Evolutionary conservation across 2,329 filamentous ascomycete species (phyloP).

Genomic region (Allantophomopsis lycopodina): DNA sequence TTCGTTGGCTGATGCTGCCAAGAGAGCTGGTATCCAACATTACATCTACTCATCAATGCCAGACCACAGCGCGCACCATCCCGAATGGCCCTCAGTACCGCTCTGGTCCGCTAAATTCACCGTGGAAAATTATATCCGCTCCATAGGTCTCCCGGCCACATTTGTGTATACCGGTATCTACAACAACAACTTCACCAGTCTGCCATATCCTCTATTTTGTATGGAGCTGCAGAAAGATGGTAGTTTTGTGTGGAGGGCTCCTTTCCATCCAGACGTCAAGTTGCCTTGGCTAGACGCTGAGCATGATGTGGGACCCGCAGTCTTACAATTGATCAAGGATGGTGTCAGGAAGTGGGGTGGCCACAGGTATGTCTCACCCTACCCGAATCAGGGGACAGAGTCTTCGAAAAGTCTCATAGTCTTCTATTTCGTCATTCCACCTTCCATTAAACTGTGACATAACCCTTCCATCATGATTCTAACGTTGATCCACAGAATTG

Average conservation of each 20-base stretch:
- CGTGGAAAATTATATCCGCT: slow-evolving; percentile 80
- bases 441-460: too few species aligned
- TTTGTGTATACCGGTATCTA: slow-evolving; percentile 97
- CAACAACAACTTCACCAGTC: slow-evolving; percentile 96
- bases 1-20: slow-evolving; percentile 79
- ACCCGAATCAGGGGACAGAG: too few species aligned
- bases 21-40: slow-evolving; percentile 71
- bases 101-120: slow-evolving; percentile 89
- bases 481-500: slow-evolving; percentile 46
- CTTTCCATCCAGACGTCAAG: slow-evolving; percentile 79
- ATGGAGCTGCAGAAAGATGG: slow-evolving; percentile 80
- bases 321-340: slow-evolving; percentile 92
- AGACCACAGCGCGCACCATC: slow-evolving; percentile 71
- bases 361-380: slow-evolving; percentile 10
- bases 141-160: slow-evolving; percentile 63
- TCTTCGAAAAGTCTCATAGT: too few species aligned
- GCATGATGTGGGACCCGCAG: slow-evolving; percentile 85
- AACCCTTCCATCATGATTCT: too few species aligned
- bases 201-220: slow-evolving; percentile 86
- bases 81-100: slow-evolving; percentile 68
- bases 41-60: slow-evolving; percentile 98
- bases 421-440: too few species aligned
- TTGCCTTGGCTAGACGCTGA: slow-evolving; percentile 94
- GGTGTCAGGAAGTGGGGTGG: slow-evolving; percentile 74
- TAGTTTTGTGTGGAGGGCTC: slow-evolving; percentile 84